Percentiles rank a stretch among this genome's conserved stretches.
Conservation (phyloP, 148 eudicot genomes). For the Rhododendron molle region DNA sequence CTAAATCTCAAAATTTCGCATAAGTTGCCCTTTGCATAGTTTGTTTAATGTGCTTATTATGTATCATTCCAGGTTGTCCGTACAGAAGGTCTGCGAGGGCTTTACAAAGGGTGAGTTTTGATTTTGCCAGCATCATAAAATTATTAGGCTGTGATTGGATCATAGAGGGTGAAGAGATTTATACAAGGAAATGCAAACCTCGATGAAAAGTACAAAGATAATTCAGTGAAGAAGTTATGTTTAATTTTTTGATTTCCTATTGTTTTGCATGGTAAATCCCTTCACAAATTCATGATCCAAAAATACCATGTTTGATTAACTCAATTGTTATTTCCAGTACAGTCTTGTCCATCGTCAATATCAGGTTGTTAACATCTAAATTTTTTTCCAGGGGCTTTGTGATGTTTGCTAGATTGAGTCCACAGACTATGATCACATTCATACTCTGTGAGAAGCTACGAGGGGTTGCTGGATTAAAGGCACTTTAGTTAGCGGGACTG, state of each 20-base stretch:
- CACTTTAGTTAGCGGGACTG: constrained; percentile 33
- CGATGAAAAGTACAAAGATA: not conserved
- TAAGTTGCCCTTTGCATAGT: not conserved
- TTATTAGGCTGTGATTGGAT: not conserved
- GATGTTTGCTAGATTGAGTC: constrained; percentile 82
- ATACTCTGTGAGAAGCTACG: constrained; percentile 84
- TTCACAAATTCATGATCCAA: not conserved
- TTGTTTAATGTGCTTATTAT: constrained; percentile 11
- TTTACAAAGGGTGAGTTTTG: constrained; percentile 84
- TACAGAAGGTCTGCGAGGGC: constrained; percentile 80
- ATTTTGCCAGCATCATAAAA: not conserved
- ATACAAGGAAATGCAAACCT: not conserved
- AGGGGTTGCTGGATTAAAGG: constrained; percentile 65
- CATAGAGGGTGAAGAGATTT: not conserved
- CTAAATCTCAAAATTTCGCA: not conserved
- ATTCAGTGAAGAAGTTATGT: not conserved
- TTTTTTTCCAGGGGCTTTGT: constrained; percentile 59
- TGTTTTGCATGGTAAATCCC: not conserved
- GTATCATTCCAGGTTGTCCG: constrained; percentile 54
- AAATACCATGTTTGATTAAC: not conserved
- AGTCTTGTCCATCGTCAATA: not conserved
- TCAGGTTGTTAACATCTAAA: not conserved
- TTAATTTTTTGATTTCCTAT: not conserved
- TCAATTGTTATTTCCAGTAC: not conserved
- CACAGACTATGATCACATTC: constrained; percentile 85